phyloP scores from a whole-genome alignment of 805 yeast species.

The Suhomyces sp. region DNA sequence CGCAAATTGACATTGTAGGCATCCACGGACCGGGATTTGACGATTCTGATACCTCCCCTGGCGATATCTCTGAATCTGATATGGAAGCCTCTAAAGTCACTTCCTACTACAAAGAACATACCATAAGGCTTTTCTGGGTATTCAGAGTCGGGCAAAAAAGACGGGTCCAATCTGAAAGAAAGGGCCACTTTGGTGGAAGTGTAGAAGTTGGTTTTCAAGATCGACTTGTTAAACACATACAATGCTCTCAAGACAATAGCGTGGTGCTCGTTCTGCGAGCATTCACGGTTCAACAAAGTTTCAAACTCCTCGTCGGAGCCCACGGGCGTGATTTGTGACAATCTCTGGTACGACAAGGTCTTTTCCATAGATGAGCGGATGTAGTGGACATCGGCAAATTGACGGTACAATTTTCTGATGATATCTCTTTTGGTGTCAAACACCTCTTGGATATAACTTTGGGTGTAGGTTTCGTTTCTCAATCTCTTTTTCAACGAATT shows the following conservation, averaged over 20 bases:
- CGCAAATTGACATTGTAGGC: constrained; percentile 82
- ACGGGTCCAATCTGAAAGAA: constrained; percentile 86
- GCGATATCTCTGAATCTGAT: constrained; percentile 96
- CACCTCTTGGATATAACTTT: constrained; percentile 74
- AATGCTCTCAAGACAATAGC: constrained; percentile 78
- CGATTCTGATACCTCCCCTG: constrained; percentile 97
- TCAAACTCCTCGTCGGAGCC: constrained; percentile 74
- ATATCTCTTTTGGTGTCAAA: constrained; percentile 68
- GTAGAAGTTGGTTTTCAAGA: constrained; percentile 91
- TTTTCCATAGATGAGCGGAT: constrained; percentile 65
- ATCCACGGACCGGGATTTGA: constrained; percentile 79
- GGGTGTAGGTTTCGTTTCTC: constrained; percentile 90
- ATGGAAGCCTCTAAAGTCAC: constrained; percentile 96
- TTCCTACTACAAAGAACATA: constrained; percentile 92
- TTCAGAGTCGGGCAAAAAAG: constrained; percentile 78
- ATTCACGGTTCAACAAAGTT: constrained; percentile 58
- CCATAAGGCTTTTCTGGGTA: constrained; percentile 94
- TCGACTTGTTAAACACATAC: constrained; percentile 77
- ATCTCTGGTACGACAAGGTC: constrained; percentile 84
- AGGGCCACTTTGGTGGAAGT: constrained; percentile 92
- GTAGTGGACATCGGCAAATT: constrained; percentile 89
- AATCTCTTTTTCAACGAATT: constrained; percentile 80
- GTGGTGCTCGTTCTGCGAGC: constrained; percentile 79
- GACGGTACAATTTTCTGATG: constrained; percentile 79
- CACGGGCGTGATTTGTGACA: constrained; percentile 73